Evolutionary conservation across 1,139 yeast species (phyloP), one percentile per base, ranked within the genome.

Genomic region (Blastobotrys aristatus): DNA sequence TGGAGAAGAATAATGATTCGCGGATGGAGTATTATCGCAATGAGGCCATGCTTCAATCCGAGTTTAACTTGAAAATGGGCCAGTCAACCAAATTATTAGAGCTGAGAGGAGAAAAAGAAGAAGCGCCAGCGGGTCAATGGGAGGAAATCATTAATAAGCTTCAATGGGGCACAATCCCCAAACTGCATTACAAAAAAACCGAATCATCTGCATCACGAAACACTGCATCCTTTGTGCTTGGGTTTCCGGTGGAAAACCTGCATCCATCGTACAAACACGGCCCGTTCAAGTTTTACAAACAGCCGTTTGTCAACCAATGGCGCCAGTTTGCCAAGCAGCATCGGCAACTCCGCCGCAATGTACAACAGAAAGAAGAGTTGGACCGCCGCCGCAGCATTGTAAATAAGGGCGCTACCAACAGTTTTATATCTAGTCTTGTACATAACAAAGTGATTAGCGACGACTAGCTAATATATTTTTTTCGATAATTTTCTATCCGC

Each of bases 141-240:
- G 16, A 11, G 7, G 13, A 18, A 4, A 8, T 40, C 6, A 7
- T 24, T 11, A 18, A 39, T 5, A 27, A 21, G 5, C 40, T 48
- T 7, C 14, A 31, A 32, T 48, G 50, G 50, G 39, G 31, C 8
- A 35, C 34, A 2, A 3, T 18, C 2, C 46, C 50, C 14, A 32
- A 11, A 20, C 10, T 46, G 16, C 43, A 32, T 24, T 33, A 24
- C 29, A 24, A 39, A 17, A 20, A 13, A 3, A 33, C 22, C 32
- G 24, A 31, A 11, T 18, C 21, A 13, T 11, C n/a, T 5, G 11
- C 16, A 16, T 22, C 24, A 16, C 31, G 14, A 17, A 3, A 30
- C n/a, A n/a, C 29, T n/a, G 44, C 47, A 11, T 33, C 47, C 6
- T 31, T 39, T 29, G 13, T 47, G 4, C 35, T 47, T 11, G 50